A percentile compares a stretch with the other conserved stretches of the same genome.
These are phyloP conservation scores for Coelastrella sp. DNA, from an alignment of 139 green algal genomes.

Conservation along the genomic window DNA sequence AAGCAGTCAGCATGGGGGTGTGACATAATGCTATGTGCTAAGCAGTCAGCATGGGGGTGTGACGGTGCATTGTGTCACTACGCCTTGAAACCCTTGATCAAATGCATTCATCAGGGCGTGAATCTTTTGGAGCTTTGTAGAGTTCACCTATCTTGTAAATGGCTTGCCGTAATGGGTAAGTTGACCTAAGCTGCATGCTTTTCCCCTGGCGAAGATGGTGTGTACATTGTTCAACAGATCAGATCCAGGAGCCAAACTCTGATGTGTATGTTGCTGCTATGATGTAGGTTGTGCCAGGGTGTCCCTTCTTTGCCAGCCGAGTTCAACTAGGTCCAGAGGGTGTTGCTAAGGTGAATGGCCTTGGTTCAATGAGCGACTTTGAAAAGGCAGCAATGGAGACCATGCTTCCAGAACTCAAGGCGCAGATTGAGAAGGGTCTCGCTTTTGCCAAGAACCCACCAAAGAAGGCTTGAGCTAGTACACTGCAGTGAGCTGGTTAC, in stretches of 20 bases:
- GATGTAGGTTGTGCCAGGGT: slow-evolving; percentile 41
- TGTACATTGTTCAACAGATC: too few relatives aligned
- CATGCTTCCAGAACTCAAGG: slow-evolving; percentile 79
- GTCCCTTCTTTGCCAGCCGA: slow-evolving; percentile 71
- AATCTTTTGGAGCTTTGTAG: too few relatives aligned
- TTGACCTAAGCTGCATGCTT: too few relatives aligned
- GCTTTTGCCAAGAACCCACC: slow-evolving; percentile 56
- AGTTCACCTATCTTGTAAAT: too few relatives aligned
- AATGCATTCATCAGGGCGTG: too few relatives aligned
- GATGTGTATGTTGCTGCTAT: background rate
- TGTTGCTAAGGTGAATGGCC: slow-evolving; percentile 71
- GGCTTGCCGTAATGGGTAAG: too few relatives aligned
- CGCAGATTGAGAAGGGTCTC: slow-evolving; percentile 78
- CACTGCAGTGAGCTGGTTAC: too few relatives aligned
- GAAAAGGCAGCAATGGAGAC: slow-evolving; percentile 76
- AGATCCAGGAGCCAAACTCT: too few relatives aligned
- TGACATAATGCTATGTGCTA: too few relatives aligned
- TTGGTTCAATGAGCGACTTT: slow-evolving; percentile 74
- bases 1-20: too few relatives aligned
- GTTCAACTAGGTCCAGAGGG: slow-evolving; percentile 77
- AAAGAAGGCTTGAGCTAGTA: background rate
- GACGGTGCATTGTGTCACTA: background rate
- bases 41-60: too few relatives aligned
- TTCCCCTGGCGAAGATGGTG: too few relatives aligned
- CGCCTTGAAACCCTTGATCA: background rate